Evolutionary conservation across 208 protist genomes (phyloP).

Genomic region (Trypanosoma scelopori): DNA sequence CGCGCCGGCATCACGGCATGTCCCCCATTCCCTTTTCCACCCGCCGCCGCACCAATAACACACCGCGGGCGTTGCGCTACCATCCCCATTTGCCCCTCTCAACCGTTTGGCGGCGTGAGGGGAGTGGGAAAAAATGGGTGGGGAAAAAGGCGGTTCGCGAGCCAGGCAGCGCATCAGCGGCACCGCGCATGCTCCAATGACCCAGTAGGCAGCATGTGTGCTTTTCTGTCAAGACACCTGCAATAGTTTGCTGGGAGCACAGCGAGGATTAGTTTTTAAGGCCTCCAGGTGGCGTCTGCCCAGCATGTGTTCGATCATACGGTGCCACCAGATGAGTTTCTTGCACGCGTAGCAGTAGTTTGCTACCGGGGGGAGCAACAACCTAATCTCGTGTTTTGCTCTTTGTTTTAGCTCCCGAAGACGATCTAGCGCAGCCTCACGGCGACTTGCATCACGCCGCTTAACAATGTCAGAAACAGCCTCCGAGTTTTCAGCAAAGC

Average conservation of each 20-base stretch:
- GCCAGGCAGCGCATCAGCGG: too few relatives aligned
- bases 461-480: constrained; percentile 36
- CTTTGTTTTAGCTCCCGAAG: constrained; percentile 20
- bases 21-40: too few relatives aligned
- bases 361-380: constrained; percentile 63
- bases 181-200: too few relatives aligned
- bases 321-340: constrained; percentile 63
- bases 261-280: constrained; percentile 35
- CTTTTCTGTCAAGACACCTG: background rate
- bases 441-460: constrained; percentile 41
- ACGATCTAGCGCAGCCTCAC: constrained; percentile 34
- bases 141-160: too few relatives aligned
- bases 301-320: constrained; percentile 73
- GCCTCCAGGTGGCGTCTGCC: constrained; percentile 43
- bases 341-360: constrained; percentile 88
- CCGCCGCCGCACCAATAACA: too few relatives aligned
- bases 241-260: constrained; percentile 36
- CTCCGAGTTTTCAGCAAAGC: constrained; percentile 35
- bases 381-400: constrained; percentile 28
- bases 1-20: too few relatives aligned
- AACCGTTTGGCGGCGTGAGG: too few relatives aligned
- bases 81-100: too few relatives aligned
- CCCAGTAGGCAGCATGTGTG: too few relatives aligned
- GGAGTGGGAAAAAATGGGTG: too few relatives aligned
- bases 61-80: too few relatives aligned